phyloP scores from a whole-genome alignment of 495 filamentous ascomycete species.

The Penicillium soppii region DNA sequence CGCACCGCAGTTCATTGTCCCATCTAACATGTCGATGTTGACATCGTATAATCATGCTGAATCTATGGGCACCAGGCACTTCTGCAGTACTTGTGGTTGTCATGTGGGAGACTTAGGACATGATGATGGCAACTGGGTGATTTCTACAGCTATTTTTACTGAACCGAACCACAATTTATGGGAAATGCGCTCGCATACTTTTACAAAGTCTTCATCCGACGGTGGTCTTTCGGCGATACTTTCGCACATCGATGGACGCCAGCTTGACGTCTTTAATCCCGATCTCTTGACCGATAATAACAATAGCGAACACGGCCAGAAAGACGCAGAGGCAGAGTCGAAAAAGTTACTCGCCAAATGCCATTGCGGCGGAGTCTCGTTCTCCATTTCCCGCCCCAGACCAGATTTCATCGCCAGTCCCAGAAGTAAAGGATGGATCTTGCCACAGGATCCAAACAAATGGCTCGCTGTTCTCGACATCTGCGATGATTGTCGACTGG shows the following conservation, averaged over 20 bases:
- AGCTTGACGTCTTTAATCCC: slow-evolving; percentile 20
- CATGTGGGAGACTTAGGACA: slow-evolving; percentile 30
- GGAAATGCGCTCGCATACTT: slow-evolving; percentile 37
- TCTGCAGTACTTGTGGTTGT: slow-evolving; percentile 48
- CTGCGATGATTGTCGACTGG: slow-evolving; percentile 53
- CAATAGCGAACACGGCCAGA: background rate
- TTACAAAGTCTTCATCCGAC: slow-evolving; percentile 42
- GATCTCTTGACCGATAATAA: background rate
- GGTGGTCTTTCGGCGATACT: slow-evolving; percentile 43
- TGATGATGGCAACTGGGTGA: slow-evolving; percentile 16
- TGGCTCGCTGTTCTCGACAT: slow-evolving; percentile 41
- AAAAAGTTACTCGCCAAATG: slow-evolving; percentile 38
- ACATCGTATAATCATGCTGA: slow-evolving; percentile 33
- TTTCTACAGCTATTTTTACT: slow-evolving; percentile 35
- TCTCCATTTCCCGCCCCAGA: slow-evolving; percentile 35
- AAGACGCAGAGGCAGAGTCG: background rate
- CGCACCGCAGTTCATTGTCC: slow-evolving; percentile 28
- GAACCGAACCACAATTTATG: slow-evolving; percentile 26
- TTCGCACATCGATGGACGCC: slow-evolving; percentile 22
- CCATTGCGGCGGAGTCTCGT: slow-evolving; percentile 50
- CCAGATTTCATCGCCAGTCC: slow-evolving; percentile 27
- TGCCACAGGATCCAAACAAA: slow-evolving; percentile 39
- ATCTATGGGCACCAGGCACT: slow-evolving; percentile 26
- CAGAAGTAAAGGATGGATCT: slow-evolving; percentile 37
- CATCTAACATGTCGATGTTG: slow-evolving; percentile 26